Evolutionary conservation across 257 asterid genomes (phyloP).

Genomic region (Schizonepeta tenuifolia): DNA sequence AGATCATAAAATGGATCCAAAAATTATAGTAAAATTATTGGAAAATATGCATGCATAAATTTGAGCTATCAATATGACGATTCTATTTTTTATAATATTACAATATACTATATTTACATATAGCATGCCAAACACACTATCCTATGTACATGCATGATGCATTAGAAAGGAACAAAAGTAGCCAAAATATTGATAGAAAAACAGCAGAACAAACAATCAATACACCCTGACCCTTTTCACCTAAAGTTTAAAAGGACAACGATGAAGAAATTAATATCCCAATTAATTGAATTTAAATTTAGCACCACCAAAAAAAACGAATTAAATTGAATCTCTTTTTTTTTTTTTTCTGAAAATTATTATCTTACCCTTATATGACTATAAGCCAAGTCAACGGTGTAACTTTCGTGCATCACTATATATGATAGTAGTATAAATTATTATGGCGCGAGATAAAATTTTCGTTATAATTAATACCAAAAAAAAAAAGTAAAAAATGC

Average conservation of each 20-base stretch:
- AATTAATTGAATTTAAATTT: background rate
- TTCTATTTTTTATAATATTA: background rate
- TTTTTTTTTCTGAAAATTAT: background rate
- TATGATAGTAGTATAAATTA: background rate
- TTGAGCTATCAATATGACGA: background rate
- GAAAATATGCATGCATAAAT: no score
- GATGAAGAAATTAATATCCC: background rate
- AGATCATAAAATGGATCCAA: no score
- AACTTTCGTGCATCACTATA: background rate
- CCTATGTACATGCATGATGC: background rate
- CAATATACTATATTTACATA: no score
- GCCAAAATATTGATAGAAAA: slow-evolving; percentile 15
- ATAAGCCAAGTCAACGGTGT: background rate
- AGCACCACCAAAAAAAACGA: background rate
- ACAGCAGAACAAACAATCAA: slow-evolving; percentile 4
- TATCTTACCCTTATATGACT: no score
- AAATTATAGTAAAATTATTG: no score
- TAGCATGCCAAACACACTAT: background rate
- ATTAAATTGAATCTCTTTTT: background rate
- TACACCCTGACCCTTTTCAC: slow-evolving; percentile 25
- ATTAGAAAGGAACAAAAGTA: background rate
- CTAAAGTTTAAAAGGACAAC: slow-evolving; percentile 9
- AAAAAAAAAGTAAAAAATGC: background rate
- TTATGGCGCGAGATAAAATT: background rate
- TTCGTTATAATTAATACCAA: background rate